Conservation (phyloP, 2,329 filamentous ascomycete genomes). For the Xenoacremonium recifei region DNA sequence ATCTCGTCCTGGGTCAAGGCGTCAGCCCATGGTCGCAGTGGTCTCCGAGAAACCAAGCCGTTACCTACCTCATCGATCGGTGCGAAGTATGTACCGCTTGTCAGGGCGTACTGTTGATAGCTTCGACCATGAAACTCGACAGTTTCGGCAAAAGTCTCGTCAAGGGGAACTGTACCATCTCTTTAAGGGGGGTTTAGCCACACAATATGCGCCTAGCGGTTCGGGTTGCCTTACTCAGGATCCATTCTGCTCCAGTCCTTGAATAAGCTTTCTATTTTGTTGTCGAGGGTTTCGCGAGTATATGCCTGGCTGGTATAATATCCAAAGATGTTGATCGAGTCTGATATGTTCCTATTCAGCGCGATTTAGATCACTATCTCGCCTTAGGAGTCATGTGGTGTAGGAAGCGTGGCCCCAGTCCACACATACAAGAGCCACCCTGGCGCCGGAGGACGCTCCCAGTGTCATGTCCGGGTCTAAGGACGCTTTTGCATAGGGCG, state of each 20-base stretch:
- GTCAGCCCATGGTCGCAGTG: conserved; percentile 5
- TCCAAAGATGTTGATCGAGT: conserved; percentile 12
- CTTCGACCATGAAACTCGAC: conserved; percentile 60
- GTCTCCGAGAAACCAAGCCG: background rate
- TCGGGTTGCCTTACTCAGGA: conserved; percentile 27
- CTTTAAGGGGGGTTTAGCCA: conserved; percentile 34
- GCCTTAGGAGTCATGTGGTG: conserved; percentile 30
- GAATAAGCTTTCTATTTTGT: conserved; percentile 4
- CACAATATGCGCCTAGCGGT: conserved; percentile 5
- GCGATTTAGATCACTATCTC: conserved; percentile 23
- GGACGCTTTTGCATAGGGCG: conserved; percentile 23
- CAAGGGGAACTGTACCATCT: conserved; percentile 51
- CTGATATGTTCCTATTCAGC: conserved; percentile 16
- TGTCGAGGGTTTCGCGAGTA: conserved; percentile 9
- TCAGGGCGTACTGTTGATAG: conserved; percentile 66
- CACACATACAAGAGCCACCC: conserved; percentile 28
- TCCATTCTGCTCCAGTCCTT: conserved; percentile 27
- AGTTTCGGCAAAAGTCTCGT: conserved; percentile 58
- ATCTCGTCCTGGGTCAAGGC: conserved; percentile 60
- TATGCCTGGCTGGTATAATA: conserved; percentile 4
- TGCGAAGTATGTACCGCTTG: conserved; percentile 63
- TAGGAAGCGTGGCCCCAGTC: conserved; percentile 30
- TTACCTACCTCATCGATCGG: conserved; percentile 67
- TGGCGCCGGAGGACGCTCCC: conserved; percentile 22
- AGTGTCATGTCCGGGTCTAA: conserved; percentile 23